Percentiles rank a stretch among this genome's conserved stretches.
Evolutionary conservation across 495 filamentous ascomycete species (phyloP).

Genomic region (Aspergillus ostianus): DNA sequence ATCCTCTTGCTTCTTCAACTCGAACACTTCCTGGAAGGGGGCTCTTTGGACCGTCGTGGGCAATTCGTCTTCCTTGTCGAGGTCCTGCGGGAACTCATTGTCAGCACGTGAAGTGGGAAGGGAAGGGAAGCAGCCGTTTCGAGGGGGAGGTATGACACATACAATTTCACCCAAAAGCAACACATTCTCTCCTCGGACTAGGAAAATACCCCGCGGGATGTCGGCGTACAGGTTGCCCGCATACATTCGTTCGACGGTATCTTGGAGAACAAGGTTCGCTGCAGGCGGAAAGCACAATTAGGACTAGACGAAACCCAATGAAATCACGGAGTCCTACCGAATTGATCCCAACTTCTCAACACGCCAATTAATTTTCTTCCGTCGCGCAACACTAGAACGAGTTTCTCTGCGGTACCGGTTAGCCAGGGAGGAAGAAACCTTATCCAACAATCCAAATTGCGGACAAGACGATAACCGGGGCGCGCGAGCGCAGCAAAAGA

Average conservation of each 20-base stretch:
- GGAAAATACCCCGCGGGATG: slow-evolving; percentile 74
- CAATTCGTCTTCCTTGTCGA: slow-evolving; percentile 89
- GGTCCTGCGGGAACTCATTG: slow-evolving; percentile 53
- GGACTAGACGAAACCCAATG: slow-evolving; percentile 6
- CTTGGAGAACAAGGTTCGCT: slow-evolving; percentile 95
- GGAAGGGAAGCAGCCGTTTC: background rate
- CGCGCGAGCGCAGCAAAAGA: background rate
- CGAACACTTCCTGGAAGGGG: slow-evolving; percentile 65
- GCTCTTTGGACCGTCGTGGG: slow-evolving; percentile 67
- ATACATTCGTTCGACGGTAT: slow-evolving; percentile 84
- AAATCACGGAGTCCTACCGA: slow-evolving; percentile 57
- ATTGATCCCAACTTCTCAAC: slow-evolving; percentile 95
- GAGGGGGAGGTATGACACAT: slow-evolving; percentile 39
- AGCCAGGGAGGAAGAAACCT: background rate
- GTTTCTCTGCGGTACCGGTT: slow-evolving; percentile 65
- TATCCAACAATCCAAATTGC: background rate
- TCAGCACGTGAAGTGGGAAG: background rate
- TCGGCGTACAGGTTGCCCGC: slow-evolving; percentile 74
- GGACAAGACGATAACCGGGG: background rate
- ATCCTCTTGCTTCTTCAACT: slow-evolving; percentile 67
- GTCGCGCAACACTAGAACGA: slow-evolving; percentile 84
- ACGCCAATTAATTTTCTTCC: slow-evolving; percentile 92
- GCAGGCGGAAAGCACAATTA: slow-evolving; percentile 11
- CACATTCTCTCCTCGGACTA: slow-evolving; percentile 93
- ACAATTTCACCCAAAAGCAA: slow-evolving; percentile 88